Evolutionary conservation across 2,329 filamentous ascomycete genomes (phyloP), one percentile per base, ranked within the genome.

Genomic region (Diaporthe australafricana): DNA sequence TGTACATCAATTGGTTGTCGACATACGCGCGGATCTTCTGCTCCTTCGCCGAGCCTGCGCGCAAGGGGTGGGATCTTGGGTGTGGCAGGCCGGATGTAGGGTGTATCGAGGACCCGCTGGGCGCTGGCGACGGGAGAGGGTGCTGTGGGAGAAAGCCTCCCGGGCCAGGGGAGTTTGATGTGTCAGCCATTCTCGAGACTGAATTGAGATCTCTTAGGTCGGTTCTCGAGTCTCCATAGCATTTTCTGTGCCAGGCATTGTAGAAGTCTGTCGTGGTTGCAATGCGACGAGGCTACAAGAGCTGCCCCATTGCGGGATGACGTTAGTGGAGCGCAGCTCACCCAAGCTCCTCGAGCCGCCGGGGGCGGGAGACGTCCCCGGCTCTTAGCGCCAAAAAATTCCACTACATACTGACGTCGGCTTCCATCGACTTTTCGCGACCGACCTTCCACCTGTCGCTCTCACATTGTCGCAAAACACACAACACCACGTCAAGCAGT

Each of bases 11-110:
- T 14, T 84, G 84, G 9, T 86, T 84, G 52, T 89, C 87, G 7
- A 89, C 84, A 75, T 88, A 91, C n/a, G 87, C 82, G 53, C 89
- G 84, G 12, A 90, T 87, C 55, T 88, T 84, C 70, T 89, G 88
- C 76, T 91, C 90, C 75, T 91, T 91, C 42, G 81, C 84, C 0
- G 89, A 91, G 0, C 89, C 89, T 0, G 89, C 84, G 17, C 83
- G 82, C 1, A 92, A 78, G 0, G 89, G 82, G 42, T 83, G 86
- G 27, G 81, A 80, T 53, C 90, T 84, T 0, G 89, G 90, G 66
- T 87, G 88, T 6, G 90, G 90, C 6, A 92, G 83, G 9, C 79
- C 80, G 12, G 83, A 77, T 1, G 77, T 68, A 25, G 81, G 75
- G 63, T 77, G 77, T 50, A 82, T 81, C 8, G 88, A 88, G 16